phyloP scores from a whole-genome alignment of 1,284 basidiomycete species.

The Melampsora abietis-canadensis region DNA sequence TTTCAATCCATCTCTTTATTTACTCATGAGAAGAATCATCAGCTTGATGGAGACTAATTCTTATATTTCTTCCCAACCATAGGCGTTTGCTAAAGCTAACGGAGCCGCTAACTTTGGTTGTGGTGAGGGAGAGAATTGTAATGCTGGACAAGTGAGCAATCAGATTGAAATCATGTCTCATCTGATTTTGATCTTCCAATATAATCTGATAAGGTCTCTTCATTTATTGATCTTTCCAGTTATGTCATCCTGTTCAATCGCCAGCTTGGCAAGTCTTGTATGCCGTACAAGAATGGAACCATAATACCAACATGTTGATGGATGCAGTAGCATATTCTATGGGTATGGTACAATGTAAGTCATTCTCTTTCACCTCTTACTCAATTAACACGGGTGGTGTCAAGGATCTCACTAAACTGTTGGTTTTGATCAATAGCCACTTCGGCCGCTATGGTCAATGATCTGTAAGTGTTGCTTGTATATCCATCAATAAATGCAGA shows the following conservation, averaged over 20 bases:
- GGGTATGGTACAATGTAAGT: slow-evolving; percentile 21
- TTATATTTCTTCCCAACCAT: no score
- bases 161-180: background rate
- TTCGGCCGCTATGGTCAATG: slow-evolving; percentile 30
- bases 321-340: slow-evolving; percentile 30
- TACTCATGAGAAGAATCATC: no score
- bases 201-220: background rate
- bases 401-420: background rate
- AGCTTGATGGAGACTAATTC: no score
- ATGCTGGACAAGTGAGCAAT: slow-evolving; percentile 27
- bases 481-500: background rate
- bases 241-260: slow-evolving; percentile 37
- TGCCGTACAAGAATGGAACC: slow-evolving; percentile 30
- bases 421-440: background rate
- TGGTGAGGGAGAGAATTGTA: slow-evolving; percentile 32
- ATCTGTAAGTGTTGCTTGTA: slow-evolving; percentile 15
- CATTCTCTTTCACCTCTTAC: no score
- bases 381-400: no score
- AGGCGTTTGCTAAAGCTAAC: background rate
- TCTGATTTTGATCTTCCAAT: background rate
- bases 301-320: slow-evolving; percentile 16
- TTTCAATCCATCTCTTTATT: no score
- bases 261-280: slow-evolving; percentile 37
- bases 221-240: background rate
- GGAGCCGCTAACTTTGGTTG: slow-evolving; percentile 31